These are phyloP conservation scores for Domatiomyces catenatus DNA, from an alignment of 2,329 filamentous ascomycete species.

Conservation along the genomic window DNA sequence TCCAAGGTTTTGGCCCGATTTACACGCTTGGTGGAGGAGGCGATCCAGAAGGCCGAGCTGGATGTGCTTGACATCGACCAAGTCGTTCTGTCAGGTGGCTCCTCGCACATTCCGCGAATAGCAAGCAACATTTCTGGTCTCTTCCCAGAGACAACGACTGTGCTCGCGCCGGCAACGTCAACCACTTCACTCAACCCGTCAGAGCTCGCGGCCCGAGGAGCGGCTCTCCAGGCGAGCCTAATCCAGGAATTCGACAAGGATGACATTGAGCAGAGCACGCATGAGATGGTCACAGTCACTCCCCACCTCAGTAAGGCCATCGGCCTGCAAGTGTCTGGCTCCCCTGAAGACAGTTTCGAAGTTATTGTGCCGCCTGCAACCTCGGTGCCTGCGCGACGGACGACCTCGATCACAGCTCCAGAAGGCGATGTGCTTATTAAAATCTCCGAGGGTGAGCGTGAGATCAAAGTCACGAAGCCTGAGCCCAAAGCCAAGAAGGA, in stretches of 20 bases:
- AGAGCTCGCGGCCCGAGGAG: slow-evolving; percentile 74
- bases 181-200: slow-evolving; percentile 77
- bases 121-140: slow-evolving; percentile 62
- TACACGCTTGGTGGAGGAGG: slow-evolving; percentile 67
- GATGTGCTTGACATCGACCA: slow-evolving; percentile 89
- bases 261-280: slow-evolving; percentile 90
- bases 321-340: slow-evolving; percentile 41
- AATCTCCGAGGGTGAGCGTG: slow-evolving; percentile 71
- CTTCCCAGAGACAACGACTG: slow-evolving; percentile 64
- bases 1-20: slow-evolving; percentile 80
- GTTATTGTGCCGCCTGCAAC: slow-evolving; percentile 75
- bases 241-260: slow-evolving; percentile 87
- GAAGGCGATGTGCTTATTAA: slow-evolving; percentile 78
- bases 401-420: slow-evolving; percentile 60
- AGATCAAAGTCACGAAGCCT: slow-evolving; percentile 86
- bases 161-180: slow-evolving; percentile 71
- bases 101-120: slow-evolving; percentile 85
- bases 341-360: slow-evolving; percentile 45
- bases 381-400: slow-evolving; percentile 73
- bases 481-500: slow-evolving; percentile 53
- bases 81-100: slow-evolving; percentile 83
- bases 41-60: slow-evolving; percentile 78
- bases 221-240: slow-evolving; percentile 85
- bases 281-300: slow-evolving; percentile 85
- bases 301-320: slow-evolving; percentile 81